Base-by-base conservation (phyloP, 2,329 filamentous ascomycete genomes). In the Thielaviopsis euricoi region DNA sequence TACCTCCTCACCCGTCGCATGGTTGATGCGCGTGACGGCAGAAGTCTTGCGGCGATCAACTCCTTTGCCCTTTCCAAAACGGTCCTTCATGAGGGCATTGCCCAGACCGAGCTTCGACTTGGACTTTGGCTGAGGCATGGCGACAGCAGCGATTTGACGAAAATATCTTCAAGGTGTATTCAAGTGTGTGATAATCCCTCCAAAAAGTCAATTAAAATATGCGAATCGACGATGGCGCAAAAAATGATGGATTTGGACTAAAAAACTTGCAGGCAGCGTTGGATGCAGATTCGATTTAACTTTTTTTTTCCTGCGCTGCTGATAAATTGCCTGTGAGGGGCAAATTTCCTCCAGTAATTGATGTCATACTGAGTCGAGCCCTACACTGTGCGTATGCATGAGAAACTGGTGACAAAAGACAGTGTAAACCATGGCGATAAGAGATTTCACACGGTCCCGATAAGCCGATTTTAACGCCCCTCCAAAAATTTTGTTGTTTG, bases 61-160 rank as follows among this genome's bases (percentile, higher is more conserved):
- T 63, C 89, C 87, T 71, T 94, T 96, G 66, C 88, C 87, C 73
- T 93, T 95, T 67, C 90, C 89, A 71, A 97, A 96, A 60, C 91
- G 86, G 74, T 97, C 93, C 70, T 97, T 97, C 93, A 98, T 98
- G 69, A 98, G 81, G 74, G 86, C 83, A 75, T 96, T 96, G 70
- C 93, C 93, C 74, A 98, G 83, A 70, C 93, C 93, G 66, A 96
- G 89, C 66, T 83, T 80, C 73, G 90, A 95, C 72, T 96, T 97
- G 64, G 89, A 95, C 75, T 97, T 98, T 71, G 93, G 83, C 66
- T 76, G 70, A 68, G 73, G 71, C 79, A 82, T 82, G 60, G 65
- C 76, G 70, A 62, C 43, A 48, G 51, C 43, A 48, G 51, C 63
- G 65, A 61, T 53, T 60, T 48, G 52, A 48, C 43, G 6, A 48